Evolutionary conservation across 768 basidiomycete species (phyloP).

Genomic region (Grammothele lineata): DNA sequence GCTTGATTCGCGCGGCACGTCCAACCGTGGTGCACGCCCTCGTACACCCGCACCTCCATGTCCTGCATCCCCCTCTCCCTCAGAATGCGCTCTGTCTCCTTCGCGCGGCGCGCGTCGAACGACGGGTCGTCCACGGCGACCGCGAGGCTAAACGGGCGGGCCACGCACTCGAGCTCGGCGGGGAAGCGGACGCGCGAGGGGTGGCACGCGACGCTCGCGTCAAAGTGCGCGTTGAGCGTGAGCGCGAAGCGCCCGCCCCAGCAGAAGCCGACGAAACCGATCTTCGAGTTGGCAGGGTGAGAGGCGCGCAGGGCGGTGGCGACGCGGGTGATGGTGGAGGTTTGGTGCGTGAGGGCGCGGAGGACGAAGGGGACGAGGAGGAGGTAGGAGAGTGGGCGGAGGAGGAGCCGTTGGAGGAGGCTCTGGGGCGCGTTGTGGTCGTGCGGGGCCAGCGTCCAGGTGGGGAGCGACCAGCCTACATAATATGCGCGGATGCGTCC

Average conservation of each 20-base stretch:
- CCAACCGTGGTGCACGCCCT: slow-evolving; percentile 19
- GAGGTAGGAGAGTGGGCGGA: slow-evolving; percentile 11
- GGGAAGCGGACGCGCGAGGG: slow-evolving; percentile 18
- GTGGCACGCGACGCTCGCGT: slow-evolving; percentile 18
- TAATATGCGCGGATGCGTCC: too few relatives aligned
- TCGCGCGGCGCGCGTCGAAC: slow-evolving; percentile 6
- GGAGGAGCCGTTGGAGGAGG: slow-evolving; percentile 10
- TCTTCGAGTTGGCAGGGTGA: slow-evolving; percentile 4
- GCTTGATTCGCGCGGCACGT: slow-evolving; percentile 11
- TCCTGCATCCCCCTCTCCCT: slow-evolving; percentile 11
- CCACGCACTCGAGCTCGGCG: slow-evolving; percentile 12
- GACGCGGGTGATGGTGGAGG: slow-evolving; percentile 8
- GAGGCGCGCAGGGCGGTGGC: slow-evolving; percentile 6
- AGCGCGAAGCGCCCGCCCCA: slow-evolving; percentile 21
- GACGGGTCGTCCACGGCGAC: slow-evolving; percentile 8
- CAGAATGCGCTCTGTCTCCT: slow-evolving; percentile 14
- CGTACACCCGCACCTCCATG: slow-evolving; percentile 18
- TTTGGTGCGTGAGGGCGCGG: slow-evolving; percentile 15
- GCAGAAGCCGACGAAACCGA: slow-evolving; percentile 21
- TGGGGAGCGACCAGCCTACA: slow-evolving; percentile 14
- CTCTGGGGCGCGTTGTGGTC: slow-evolving; percentile 6
- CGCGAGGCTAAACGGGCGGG: slow-evolving; percentile 16
- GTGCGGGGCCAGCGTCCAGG: slow-evolving; percentile 14
- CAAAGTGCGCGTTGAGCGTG: slow-evolving; percentile 16
- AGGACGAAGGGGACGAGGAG: slow-evolving; percentile 17